Conservation (phyloP, 345 rosid species). For the Nasturtium officinale region DNA sequence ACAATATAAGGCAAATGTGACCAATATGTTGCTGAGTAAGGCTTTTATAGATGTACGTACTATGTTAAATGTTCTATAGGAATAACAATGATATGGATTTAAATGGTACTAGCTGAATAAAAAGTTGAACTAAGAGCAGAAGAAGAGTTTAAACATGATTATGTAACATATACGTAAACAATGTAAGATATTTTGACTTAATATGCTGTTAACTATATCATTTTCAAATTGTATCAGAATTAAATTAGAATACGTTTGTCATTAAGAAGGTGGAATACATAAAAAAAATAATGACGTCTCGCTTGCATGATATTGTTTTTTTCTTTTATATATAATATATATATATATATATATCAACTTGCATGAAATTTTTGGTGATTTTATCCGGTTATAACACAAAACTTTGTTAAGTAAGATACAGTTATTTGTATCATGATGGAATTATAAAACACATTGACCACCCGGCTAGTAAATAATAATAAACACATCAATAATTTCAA, state of each 20-base stretch:
- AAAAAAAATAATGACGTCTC: slow-evolving; percentile 16
- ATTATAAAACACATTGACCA: neutral
- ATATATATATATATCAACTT: neutral
- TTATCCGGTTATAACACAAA: neutral
- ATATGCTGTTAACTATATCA: neutral
- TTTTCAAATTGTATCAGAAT: neutral
- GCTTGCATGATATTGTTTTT: slow-evolving; percentile 5
- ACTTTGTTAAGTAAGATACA: neutral
- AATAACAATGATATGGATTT: too few relatives aligned
- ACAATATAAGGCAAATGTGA: neutral
- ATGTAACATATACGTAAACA: neutral
- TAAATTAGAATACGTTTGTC: neutral
- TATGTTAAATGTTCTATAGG: too few relatives aligned
- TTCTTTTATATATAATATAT: too few relatives aligned
- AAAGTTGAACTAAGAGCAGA: neutral
- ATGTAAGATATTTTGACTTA: neutral
- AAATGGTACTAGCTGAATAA: neutral
- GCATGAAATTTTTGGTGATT: too few relatives aligned
- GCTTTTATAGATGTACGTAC: neutral
- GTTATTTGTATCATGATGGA: neutral
- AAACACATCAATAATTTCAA: neutral
- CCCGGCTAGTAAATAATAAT: neutral
- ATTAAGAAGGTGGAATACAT: neutral
- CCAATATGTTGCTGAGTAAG: neutral
- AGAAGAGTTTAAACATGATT: neutral